A percentile compares a stretch with the other conserved stretches of the same genome.
These are phyloP conservation scores for Diaporthe capsici DNA, from an alignment of 2,329 filamentous ascomycete species.

Conservation along the genomic window DNA sequence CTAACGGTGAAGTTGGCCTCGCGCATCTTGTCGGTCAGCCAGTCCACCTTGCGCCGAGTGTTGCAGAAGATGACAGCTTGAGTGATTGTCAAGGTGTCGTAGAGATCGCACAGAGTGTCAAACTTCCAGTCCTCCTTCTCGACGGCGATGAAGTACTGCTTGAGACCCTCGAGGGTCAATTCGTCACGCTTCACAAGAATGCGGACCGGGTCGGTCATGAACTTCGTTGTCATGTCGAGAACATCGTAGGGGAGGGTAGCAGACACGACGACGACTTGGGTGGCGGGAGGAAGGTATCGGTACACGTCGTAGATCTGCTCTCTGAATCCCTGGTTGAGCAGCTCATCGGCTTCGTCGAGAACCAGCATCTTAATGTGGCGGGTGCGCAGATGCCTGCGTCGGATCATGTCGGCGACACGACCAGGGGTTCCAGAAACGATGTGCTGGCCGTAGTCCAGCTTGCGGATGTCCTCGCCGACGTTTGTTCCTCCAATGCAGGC, in stretches of 20 bases:
- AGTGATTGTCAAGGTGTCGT: slow-evolving; percentile 99
- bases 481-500: slow-evolving; percentile 99
- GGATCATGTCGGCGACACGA: slow-evolving; percentile 99
- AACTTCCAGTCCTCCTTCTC: slow-evolving; percentile 99
- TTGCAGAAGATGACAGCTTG: slow-evolving; percentile 99
- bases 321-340: slow-evolving; percentile 95
- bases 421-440: slow-evolving; percentile 98
- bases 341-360: slow-evolving; percentile 99
- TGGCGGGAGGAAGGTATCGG: slow-evolving; percentile 97
- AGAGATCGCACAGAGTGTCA: slow-evolving; percentile 97
- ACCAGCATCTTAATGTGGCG: slow-evolving; percentile 99
- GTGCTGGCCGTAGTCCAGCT: slow-evolving; percentile 94
- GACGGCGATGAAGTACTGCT: slow-evolving; percentile 99
- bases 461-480: slow-evolving; percentile 98
- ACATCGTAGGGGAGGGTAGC: slow-evolving; percentile 99
- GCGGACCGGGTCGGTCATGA: slow-evolving; percentile 99
- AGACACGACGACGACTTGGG: slow-evolving; percentile 97
- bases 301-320: slow-evolving; percentile 99
- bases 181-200: slow-evolving; percentile 99
- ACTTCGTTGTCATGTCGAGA: slow-evolving; percentile 99
- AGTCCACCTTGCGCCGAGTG: slow-evolving; percentile 99
- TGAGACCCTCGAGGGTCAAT: slow-evolving; percentile 99
- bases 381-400: slow-evolving; percentile 96
- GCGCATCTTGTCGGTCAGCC: slow-evolving; percentile 99
- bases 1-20: slow-evolving; percentile 99